phyloP scores from a whole-genome alignment of 2,329 filamentous ascomycete species.

The Didymella pinodella region DNA sequence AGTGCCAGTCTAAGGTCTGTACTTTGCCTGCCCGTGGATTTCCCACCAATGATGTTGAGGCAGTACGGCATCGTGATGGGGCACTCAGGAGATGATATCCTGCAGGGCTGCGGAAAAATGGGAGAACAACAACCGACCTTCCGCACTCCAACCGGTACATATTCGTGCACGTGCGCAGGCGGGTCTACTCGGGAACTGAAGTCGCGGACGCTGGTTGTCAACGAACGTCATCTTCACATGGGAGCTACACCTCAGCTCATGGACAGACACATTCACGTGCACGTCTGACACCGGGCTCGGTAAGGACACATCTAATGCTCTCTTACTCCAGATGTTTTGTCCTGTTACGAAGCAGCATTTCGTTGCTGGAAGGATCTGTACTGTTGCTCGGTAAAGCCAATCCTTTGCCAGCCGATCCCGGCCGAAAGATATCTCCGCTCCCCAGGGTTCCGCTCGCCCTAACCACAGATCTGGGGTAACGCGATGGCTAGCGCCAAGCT shows the following conservation, averaged over 20 bases:
- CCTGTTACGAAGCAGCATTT: conserved; percentile 1
- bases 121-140: conserved; percentile 14
- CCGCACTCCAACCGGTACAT: conserved; percentile 26
- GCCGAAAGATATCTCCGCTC: conserved; percentile 37
- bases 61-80: conserved; percentile 11
- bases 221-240: conserved; percentile 49
- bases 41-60: conserved; percentile 17
- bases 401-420: conserved; percentile 38
- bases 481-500: conserved; percentile 32
- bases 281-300: conserved; percentile 2
- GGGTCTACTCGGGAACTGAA: conserved; percentile 28
- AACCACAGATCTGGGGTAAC: conserved; percentile 43
- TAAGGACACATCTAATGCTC: conserved; percentile 20
- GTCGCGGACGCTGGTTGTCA: conserved; percentile 31
- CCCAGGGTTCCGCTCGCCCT: conserved; percentile 48
- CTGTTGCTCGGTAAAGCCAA: conserved; percentile 18
- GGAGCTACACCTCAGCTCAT: conserved; percentile 2
- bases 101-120: conserved; percentile 15
- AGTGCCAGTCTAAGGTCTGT: conserved; percentile 10
- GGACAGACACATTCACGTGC: conserved; percentile 14
- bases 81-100: conserved; percentile 18
- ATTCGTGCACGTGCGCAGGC: conserved; percentile 32
- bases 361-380: not conserved
- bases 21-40: conserved; percentile 8
- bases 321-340: not conserved